Evolutionary conservation across 257 asterid genomes (phyloP), one percentile per base, ranked within the genome.

Genomic region (Ilex aquifolium): DNA sequence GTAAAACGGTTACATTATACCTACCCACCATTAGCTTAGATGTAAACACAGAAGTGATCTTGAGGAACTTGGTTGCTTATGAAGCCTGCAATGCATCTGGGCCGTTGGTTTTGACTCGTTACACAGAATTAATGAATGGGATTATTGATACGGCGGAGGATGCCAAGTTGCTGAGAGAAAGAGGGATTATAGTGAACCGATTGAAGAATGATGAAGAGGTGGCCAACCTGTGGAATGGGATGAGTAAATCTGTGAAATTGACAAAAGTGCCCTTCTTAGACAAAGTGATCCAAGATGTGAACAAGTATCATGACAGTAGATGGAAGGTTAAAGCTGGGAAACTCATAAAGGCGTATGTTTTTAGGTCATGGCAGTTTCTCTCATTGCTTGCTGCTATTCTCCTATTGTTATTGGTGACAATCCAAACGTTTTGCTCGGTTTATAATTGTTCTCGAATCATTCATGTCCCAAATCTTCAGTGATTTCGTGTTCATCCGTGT

Each of bases 161-260:
- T 44, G 96, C 76, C 0, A 74, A 36, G 75, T 7, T 75, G 6
- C 80, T 88, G 0, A 71, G 96, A 31, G 72, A 73, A 68, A 74
- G 53, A 44, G 93, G 96, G 74, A 63, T 88, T 4, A 73, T 86
- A 3, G 15, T 72, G 32, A 88, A 84, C 74, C 82, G 70, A 13
- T 53, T 86, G 90, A 86, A 83, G 80, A 80, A 84, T 32, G 96
- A 86, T 52, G 64, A 56, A 44, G 95, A 80, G 44, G 87, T 84
- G 70, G 88, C 85, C 10, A 75, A 80, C 16, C 21, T 88, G 57
- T 88, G 96, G 95, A 86, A 88, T 39, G 92, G 90, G 65, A 83
- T 84, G 96, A 80, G 73, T 59, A 80, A 72, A 72, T 84, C 85
- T 0, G 53, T 82, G 5, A 77, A 77, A 65, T 70, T 86, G 81